phyloP scores from a whole-genome alignment of 2,329 filamentous ascomycete species.

The Talaromyces islandicus region DNA sequence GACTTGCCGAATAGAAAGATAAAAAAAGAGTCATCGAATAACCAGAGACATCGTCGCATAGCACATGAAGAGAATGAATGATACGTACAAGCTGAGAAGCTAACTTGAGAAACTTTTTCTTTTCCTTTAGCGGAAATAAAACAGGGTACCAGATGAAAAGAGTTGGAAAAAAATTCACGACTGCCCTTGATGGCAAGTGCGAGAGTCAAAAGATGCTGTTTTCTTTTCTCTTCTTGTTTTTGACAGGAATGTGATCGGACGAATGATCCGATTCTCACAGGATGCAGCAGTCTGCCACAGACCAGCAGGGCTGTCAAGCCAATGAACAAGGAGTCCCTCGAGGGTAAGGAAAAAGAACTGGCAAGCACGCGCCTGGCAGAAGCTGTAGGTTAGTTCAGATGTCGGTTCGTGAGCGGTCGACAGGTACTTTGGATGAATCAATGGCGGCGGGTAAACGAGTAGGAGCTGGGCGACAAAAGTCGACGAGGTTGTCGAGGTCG shows the following conservation, averaged over 20 bases:
- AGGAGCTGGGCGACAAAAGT: background rate
- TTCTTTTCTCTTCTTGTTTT: conserved; percentile 1
- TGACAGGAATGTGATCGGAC: conserved; percentile 6
- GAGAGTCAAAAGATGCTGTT: conserved; percentile 6
- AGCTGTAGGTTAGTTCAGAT: background rate
- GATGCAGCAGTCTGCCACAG: conserved; percentile 20
- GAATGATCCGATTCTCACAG: conserved; percentile 17
- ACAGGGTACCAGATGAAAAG: conserved; percentile 8
- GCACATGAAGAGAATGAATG: conserved; percentile 20
- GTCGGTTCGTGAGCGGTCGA: background rate
- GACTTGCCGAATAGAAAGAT: background rate
- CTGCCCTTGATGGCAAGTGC: conserved; percentile 23
- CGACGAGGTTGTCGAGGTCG: background rate
- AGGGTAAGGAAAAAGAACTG: conserved; percentile 9
- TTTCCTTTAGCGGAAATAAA: conserved; percentile 5
- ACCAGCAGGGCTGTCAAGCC: conserved; percentile 12
- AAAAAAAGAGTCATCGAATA: background rate
- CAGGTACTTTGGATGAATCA: background rate
- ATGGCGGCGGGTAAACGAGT: background rate
- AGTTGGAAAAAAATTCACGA: conserved; percentile 13
- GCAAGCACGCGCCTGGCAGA: background rate
- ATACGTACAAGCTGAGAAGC: conserved; percentile 35
- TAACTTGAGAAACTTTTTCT: background rate
- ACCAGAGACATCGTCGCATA: conserved; percentile 14
- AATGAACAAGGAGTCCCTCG: conserved; percentile 13